Conservation (phyloP, 495 filamentous ascomycete species). For the Bacidia gigantensis region DNA sequence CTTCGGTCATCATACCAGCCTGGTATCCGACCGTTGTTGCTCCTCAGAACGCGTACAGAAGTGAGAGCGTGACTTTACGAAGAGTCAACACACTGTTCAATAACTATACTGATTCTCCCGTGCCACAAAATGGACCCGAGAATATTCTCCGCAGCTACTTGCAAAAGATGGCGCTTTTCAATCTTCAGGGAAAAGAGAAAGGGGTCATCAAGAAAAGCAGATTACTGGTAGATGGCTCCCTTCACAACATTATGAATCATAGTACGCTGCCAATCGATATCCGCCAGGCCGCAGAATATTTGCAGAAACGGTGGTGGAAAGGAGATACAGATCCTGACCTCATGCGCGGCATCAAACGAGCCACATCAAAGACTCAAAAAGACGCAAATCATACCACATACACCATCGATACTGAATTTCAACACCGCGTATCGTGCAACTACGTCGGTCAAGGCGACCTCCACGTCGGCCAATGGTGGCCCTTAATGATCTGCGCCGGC, state of each 20-base stretch:
- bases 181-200: slow-evolving; percentile 13
- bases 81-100: neutral
- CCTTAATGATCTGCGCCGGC: slow-evolving; percentile 34
- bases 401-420: slow-evolving; percentile 20
- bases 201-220: slow-evolving; percentile 22
- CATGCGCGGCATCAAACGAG: slow-evolving; percentile 32
- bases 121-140: neutral
- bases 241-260: slow-evolving; percentile 25
- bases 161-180: slow-evolving; percentile 24
- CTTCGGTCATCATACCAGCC: neutral
- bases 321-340: slow-evolving; percentile 30
- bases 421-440: slow-evolving; percentile 15
- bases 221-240: slow-evolving; percentile 26
- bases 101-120: too few relatives aligned
- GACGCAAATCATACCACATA: slow-evolving; percentile 16
- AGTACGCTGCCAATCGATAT: slow-evolving; percentile 30
- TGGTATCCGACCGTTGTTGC: neutral
- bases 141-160: slow-evolving; percentile 16
- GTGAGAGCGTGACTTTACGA: neutral
- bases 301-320: slow-evolving; percentile 28
- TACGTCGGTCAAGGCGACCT: slow-evolving; percentile 33
- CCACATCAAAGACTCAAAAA: slow-evolving; percentile 8
- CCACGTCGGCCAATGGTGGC: slow-evolving; percentile 45
- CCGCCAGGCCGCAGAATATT: slow-evolving; percentile 25
- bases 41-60: neutral